A percentile compares a stretch with the other conserved stretches of the same genome.
phyloP scores from a whole-genome alignment of 257 asterid genomes.

The Sherardia arvensis region DNA sequence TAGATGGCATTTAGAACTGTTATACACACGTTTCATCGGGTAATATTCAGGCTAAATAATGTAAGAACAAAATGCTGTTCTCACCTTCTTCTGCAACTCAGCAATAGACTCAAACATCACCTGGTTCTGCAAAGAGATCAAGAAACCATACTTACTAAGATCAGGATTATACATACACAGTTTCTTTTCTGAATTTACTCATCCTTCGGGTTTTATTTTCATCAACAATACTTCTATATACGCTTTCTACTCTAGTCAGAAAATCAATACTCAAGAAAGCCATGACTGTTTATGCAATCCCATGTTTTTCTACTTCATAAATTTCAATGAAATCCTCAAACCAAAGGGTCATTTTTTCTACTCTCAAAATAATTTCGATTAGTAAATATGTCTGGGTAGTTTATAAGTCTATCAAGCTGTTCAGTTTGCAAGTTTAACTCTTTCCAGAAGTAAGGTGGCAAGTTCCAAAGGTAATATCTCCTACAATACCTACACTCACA shows the following conservation, averaged over 20 bases:
- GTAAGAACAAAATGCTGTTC: neutral
- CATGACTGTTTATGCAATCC: neutral
- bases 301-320: neutral
- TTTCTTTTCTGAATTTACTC: neutral
- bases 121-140: slow-evolving; percentile 51
- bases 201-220: neutral
- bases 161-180: neutral
- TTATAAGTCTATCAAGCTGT: neutral
- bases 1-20: neutral
- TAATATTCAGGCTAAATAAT: neutral
- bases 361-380: too few species aligned
- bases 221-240: neutral
- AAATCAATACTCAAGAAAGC: neutral
- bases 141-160: neutral
- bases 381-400: neutral
- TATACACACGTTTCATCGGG: neutral
- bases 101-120: slow-evolving; percentile 74
- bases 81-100: slow-evolving; percentile 71
- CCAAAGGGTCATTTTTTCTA: neutral
- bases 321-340: neutral
- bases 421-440: neutral
- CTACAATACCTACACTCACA: too few species aligned
- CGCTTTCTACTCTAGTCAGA: neutral
- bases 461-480: neutral
- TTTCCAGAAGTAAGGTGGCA: neutral